A percentile compares a stretch with the other conserved stretches of the same genome.
Conservation (phyloP, 495 filamentous ascomycete species). For the Delitschia confertaspora region DNA sequence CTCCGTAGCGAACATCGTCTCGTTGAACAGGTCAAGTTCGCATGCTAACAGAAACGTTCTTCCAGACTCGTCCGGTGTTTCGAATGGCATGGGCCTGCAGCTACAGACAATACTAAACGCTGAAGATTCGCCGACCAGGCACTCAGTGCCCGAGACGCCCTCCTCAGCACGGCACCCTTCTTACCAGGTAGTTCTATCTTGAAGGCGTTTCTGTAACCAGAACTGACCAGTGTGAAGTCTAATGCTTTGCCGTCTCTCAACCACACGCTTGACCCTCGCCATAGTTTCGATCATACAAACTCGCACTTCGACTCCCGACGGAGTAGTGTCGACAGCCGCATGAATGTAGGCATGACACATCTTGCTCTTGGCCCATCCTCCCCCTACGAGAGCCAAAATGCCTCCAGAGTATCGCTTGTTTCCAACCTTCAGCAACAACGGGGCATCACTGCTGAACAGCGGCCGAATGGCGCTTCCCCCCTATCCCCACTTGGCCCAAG, state of each 20-base stretch:
- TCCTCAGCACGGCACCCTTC: conserved; percentile 30
- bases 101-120: conserved; percentile 37
- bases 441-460: conserved; percentile 26
- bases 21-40: background rate
- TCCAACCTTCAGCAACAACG: conserved; percentile 35
- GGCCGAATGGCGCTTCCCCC: conserved; percentile 31
- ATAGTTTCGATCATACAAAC: conserved; percentile 29
- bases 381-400: conserved; percentile 38
- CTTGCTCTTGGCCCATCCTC: conserved; percentile 34
- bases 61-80: conserved; percentile 35
- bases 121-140: conserved; percentile 34
- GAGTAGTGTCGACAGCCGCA: conserved; percentile 39
- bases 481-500: conserved; percentile 32
- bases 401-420: conserved; percentile 35
- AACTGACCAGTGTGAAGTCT: conserved; percentile 2
- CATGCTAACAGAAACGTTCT: conserved; percentile 8
- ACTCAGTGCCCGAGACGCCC: conserved; percentile 34
- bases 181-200: conserved; percentile 9
- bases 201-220: conserved; percentile 1
- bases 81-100: conserved; percentile 32
- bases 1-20: too few species aligned
- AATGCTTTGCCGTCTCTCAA: conserved; percentile 32
- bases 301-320: conserved; percentile 35
- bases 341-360: conserved; percentile 33
- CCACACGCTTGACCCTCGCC: conserved; percentile 32